A percentile compares a stretch with the other conserved stretches of the same genome.
phyloP scores from a whole-genome alignment of 306 rosid genomes.

The Erythrophleum fordii region DNA sequence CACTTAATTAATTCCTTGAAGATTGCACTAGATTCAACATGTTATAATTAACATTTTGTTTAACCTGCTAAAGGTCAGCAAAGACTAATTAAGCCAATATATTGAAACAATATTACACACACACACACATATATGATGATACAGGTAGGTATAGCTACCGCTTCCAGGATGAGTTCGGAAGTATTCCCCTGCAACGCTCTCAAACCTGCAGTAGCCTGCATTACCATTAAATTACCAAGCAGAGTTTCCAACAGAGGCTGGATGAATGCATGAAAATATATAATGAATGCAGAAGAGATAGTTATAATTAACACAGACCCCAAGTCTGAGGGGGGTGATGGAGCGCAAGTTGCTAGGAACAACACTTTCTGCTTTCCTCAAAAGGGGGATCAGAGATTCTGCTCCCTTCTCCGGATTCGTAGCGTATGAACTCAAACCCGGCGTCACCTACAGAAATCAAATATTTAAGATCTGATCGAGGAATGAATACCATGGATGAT shows the following conservation, averaged over 20 bases:
- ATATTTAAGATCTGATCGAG: no score
- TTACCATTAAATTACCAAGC: no score
- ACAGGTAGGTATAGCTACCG: slow-evolving; percentile 33
- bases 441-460: slow-evolving; percentile 34
- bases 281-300: background rate
- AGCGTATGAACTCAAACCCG: slow-evolving; percentile 62
- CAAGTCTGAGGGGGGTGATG: slow-evolving; percentile 66
- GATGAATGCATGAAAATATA: slow-evolving; percentile 44
- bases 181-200: slow-evolving; percentile 54
- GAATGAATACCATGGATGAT: no score
- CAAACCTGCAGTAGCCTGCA: slow-evolving; percentile 7
- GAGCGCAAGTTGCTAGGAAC: slow-evolving; percentile 54
- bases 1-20: no score
- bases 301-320: slow-evolving; percentile 38
- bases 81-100: no score
- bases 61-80: no score
- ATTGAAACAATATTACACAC: no score
- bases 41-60: no score
- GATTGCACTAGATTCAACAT: no score
- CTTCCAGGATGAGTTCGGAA: slow-evolving; percentile 61
- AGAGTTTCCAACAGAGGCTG: no score
- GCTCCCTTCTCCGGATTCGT: slow-evolving; percentile 56
- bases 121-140: no score
- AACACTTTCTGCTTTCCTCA: slow-evolving; percentile 51
- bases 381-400: slow-evolving; percentile 46